Percentiles rank a stretch among this genome's conserved stretches.
Evolutionary conservation across 2,329 filamentous ascomycete species (phyloP).

Genomic region (Alternaria postmessia): DNA sequence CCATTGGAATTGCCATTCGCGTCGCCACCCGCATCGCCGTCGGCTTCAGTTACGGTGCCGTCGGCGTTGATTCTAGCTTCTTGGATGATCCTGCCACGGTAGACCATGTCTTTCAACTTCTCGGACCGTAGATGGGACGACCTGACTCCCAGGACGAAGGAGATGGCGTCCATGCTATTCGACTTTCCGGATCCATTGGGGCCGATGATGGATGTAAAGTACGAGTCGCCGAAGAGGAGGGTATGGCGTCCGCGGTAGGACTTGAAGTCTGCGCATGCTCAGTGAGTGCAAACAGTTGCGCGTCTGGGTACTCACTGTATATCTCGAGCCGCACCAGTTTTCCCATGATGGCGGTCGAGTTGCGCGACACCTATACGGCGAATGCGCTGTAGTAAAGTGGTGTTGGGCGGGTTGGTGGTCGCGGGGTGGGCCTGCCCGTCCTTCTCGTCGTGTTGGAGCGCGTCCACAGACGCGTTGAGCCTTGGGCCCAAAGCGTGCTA

Average conservation of each 20-base stretch:
- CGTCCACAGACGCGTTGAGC: conserved; percentile 27
- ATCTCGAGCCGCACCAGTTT: conserved; percentile 95
- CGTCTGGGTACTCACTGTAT: conserved; percentile 71
- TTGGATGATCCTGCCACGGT: conserved; percentile 91
- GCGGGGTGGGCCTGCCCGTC: conserved; percentile 13
- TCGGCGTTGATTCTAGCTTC: conserved; percentile 93
- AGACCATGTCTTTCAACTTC: conserved; percentile 92
- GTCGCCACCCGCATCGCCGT: conserved; percentile 48
- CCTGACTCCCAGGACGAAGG: conserved; percentile 97
- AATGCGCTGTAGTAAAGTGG: conserved; percentile 16
- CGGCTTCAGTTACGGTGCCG: conserved; percentile 70
- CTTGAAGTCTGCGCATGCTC: conserved; percentile 80
- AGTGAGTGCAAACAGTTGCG: conserved; percentile 20
- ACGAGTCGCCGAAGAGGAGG: conserved; percentile 94
- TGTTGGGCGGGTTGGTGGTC: conserved; percentile 10
- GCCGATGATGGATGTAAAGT: conserved; percentile 98
- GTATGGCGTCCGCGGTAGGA: conserved; percentile 98
- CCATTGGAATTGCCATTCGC: conserved; percentile 39
- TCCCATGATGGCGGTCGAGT: conserved; percentile 69
- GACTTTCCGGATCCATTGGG: conserved; percentile 99
- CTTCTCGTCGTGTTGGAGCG: conserved; percentile 10
- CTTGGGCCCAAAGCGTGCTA: conserved; percentile 17
- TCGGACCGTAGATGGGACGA: conserved; percentile 96
- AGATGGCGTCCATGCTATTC: conserved; percentile 99
- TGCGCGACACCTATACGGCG: conserved; percentile 25